Evolutionary conservation across 768 basidiomycete genomes (phyloP).

Genomic region (Epithele typhae): DNA sequence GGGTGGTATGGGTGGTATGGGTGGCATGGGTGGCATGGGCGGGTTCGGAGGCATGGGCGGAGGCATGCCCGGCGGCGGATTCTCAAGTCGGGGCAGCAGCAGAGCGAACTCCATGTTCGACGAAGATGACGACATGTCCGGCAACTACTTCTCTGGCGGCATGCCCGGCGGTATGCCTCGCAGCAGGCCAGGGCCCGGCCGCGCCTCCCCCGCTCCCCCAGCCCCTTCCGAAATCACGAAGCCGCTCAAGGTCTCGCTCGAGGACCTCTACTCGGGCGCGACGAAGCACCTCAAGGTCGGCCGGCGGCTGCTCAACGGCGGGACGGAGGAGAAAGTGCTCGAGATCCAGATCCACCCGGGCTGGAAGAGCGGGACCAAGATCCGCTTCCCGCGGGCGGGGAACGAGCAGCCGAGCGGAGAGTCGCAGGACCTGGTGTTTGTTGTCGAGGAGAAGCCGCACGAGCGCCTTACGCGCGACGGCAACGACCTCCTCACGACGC

Average conservation of each 20-base stretch:
- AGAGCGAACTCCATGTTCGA: conserved; percentile 24
- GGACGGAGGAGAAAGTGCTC: conserved; percentile 80
- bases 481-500: conserved; percentile 64
- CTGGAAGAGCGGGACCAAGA: conserved; percentile 95
- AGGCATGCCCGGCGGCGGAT: conserved; percentile 8
- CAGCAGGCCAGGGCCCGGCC: conserved; percentile 18
- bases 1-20: conserved; percentile 36
- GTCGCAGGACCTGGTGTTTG: conserved; percentile 89
- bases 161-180: conserved; percentile 56
- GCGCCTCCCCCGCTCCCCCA: conserved; percentile 26
- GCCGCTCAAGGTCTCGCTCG: conserved; percentile 79
- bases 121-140: conserved; percentile 43
- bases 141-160: conserved; percentile 45
- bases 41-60: conserved; percentile 31
- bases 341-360: conserved; percentile 81
- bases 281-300: conserved; percentile 88
- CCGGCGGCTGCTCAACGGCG: conserved; percentile 65
- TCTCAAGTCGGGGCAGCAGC: conserved; percentile 6
- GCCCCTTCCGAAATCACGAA: conserved; percentile 71
- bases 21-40: conserved; percentile 32
- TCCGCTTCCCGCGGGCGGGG: conserved; percentile 83
- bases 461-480: conserved; percentile 70
- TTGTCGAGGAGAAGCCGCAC: conserved; percentile 95
- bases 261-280: conserved; percentile 81
- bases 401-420: conserved; percentile 70